Evolutionary conservation across 192 early-diverging fungal genomes (phyloP), one percentile per base, ranked within the genome.

Genomic region (Martensiomyces pterosporus): DNA sequence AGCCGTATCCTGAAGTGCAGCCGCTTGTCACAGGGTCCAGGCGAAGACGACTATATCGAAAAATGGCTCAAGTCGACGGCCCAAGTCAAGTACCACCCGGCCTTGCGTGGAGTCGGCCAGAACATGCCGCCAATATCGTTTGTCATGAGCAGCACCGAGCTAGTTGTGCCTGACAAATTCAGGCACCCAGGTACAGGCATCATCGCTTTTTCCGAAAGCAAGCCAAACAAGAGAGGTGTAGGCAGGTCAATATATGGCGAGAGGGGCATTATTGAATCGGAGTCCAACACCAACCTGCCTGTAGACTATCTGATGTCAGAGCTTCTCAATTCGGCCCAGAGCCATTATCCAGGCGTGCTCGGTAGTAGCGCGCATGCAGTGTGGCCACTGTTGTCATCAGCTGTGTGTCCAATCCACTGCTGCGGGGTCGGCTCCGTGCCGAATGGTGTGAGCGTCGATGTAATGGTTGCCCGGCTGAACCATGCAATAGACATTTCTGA

Each of bases 171-270:
- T 0, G 55, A 49, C 7, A 57, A 57, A 39, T 57, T 43, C 36
- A 22, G 39, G 21, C 19, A 37, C 9, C 24, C 39, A 9, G 46
- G 49, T 9, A 39, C 43, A 6, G 19, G 17, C 16, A 48, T 49
- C 21, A 49, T 49, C 3, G 38, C 24, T 10, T 49, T 49, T 29
- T 48, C 55, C 2, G 9, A 39, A 10, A 10, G 23, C 18, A 41
- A 35, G 41, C 35, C 44, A 29, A 15, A 23, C 27, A 13, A 44
- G n/a, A 37, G 26, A 1, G 35, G 19, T n/a, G 43, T 33, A 24
- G 45, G 42, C 36, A 36, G 32, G 26, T 63, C 60, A 0, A 50
- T 55, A 4, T 63, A 63, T 14, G 60, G 52, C 15, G 52, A 62
- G 34, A 24, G 32, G 2, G 37, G 17, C 7, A 19, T 42, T 17